These are phyloP conservation scores for Coniella vitis DNA, from an alignment of 2,329 filamentous ascomycete species.

Conservation along the genomic window DNA sequence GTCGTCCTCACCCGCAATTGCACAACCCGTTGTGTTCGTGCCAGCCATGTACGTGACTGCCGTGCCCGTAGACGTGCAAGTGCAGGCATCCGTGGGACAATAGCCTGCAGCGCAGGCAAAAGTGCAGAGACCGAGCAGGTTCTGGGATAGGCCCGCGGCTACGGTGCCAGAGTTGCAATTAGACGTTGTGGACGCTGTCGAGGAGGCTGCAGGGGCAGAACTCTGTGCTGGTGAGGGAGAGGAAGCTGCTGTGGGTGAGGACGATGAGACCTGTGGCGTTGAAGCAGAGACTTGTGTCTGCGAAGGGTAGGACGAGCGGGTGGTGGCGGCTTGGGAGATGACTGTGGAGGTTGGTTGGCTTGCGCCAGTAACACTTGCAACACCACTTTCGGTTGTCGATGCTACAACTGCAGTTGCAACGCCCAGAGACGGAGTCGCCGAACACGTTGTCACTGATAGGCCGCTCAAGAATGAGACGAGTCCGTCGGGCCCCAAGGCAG, in stretches of 20 bases:
- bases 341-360: not conserved
- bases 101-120: slow-evolving; percentile 18
- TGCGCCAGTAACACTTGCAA: not conserved
- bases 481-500: slow-evolving; percentile 30
- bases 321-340: not conserved
- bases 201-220: not conserved
- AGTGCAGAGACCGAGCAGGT: slow-evolving; percentile 17
- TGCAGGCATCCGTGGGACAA: slow-evolving; percentile 17
- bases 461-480: slow-evolving; percentile 23
- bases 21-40: slow-evolving; percentile 27
- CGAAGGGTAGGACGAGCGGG: not conserved
- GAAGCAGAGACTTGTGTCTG: not conserved
- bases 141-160: slow-evolving; percentile 9
- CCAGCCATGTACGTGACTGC: slow-evolving; percentile 15
- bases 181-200: not conserved
- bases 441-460: slow-evolving; percentile 24
- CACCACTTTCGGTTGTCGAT: slow-evolving; percentile 17
- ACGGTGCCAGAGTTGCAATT: slow-evolving; percentile 17
- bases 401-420: slow-evolving; percentile 17
- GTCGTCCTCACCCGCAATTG: slow-evolving; percentile 25
- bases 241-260: slow-evolving; percentile 14
- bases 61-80: slow-evolving; percentile 15
- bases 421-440: slow-evolving; percentile 16
- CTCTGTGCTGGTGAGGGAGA: slow-evolving; percentile 3
- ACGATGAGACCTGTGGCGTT: not conserved